Conservation (phyloP, 371 early-diverging fungal genomes). For the Circinella umbellata region DNA sequence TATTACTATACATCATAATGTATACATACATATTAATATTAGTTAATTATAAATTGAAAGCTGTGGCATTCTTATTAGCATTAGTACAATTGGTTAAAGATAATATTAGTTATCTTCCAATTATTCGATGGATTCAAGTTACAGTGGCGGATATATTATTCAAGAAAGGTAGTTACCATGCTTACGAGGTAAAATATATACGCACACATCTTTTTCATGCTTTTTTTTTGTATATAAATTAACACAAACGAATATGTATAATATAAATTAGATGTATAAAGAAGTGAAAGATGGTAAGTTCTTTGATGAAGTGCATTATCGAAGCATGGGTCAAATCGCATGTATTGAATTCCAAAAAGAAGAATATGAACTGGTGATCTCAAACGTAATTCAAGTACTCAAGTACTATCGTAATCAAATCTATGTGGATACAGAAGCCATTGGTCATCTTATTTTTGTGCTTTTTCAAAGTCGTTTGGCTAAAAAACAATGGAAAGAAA, state of each 20-base stretch:
- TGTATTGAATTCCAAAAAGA: neutral
- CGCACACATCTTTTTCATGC: too few species aligned
- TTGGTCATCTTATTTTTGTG: neutral
- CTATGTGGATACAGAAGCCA: neutral
- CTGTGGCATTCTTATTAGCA: neutral
- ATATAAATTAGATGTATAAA: neutral
- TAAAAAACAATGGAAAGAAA: slow-evolving; percentile 6
- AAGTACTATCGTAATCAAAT: slow-evolving; percentile 3
- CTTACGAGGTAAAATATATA: slow-evolving; percentile 6
- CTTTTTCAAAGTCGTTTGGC: neutral
- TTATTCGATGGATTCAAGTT: slow-evolving; percentile 4
- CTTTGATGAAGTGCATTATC: slow-evolving; percentile 3
- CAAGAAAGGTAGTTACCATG: slow-evolving; percentile 4
- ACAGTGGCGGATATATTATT: slow-evolving; percentile 14
- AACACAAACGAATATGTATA: too few species aligned
- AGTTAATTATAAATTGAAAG: neutral
- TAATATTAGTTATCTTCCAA: neutral
- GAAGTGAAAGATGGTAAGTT: neutral
- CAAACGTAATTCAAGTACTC: neutral
- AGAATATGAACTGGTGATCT: slow-evolving; percentile 4
- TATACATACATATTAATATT: too few species aligned
- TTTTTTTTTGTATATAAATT: too few species aligned
- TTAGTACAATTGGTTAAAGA: slow-evolving; percentile 4
- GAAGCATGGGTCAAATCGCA: slow-evolving; percentile 8
- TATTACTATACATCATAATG: neutral